These are phyloP conservation scores for Stephania yunnanensis DNA, from an alignment of 164 flowering plant species.

Conservation along the genomic window DNA sequence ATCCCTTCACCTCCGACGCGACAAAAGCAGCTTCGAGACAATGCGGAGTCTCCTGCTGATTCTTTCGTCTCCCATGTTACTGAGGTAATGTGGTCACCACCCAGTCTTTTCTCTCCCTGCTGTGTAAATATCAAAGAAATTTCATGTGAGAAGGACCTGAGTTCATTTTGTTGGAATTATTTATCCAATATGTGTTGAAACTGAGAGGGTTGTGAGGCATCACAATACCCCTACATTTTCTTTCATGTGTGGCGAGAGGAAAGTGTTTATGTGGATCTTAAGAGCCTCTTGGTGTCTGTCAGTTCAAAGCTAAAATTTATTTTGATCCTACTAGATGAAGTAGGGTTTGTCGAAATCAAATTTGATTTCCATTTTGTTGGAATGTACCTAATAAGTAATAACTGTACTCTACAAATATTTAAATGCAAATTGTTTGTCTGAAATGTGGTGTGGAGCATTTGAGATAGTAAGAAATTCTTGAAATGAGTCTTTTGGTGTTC, in stretches of 20 bases:
- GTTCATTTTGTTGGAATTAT: constrained; percentile 11
- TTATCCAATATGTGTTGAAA: neutral
- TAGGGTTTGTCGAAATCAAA: neutral
- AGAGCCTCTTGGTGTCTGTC: neutral
- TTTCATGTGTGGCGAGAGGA: neutral
- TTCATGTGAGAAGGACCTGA: constrained; percentile 4
- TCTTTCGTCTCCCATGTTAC: neutral
- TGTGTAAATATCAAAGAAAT: constrained; percentile 30
- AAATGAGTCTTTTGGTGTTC: neutral
- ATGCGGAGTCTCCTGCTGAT: constrained; percentile 75
- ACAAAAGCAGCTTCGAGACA: constrained; percentile 40
- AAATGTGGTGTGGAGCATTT: neutral
- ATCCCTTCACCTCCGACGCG: constrained; percentile 60
- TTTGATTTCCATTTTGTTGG: constrained; percentile 8
- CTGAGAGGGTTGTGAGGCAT: neutral
- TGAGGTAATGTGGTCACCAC: constrained; percentile 6
- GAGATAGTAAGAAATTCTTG: neutral
- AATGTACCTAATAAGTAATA: constrained; percentile 13
- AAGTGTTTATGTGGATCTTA: neutral
- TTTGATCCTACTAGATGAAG: constrained; percentile 6
- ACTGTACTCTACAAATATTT: constrained; percentile 7
- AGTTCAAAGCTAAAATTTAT: neutral
- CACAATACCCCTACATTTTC: neutral
- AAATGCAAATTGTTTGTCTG: neutral
- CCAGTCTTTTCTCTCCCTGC: constrained; percentile 9